These are phyloP conservation scores for Termitomyces sp. DNA, from an alignment of 768 basidiomycete genomes.

Conservation along the genomic window DNA sequence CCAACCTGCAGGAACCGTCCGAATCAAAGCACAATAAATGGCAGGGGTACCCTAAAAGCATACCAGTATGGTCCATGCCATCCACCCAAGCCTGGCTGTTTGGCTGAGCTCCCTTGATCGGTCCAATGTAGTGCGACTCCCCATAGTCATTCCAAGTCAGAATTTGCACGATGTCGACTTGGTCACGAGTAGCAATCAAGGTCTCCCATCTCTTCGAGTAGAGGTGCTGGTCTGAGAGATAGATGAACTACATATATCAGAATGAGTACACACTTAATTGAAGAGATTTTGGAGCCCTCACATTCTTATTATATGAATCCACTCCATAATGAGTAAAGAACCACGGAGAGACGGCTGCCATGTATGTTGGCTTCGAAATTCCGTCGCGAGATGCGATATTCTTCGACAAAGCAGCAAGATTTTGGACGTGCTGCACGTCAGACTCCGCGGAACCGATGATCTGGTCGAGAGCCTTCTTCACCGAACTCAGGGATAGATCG, in stretches of 20 bases:
- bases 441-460: conserved; percentile 36
- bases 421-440: conserved; percentile 50
- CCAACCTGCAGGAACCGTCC: conserved; percentile 39
- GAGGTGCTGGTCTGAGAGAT: conserved; percentile 61
- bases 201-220: conserved; percentile 65
- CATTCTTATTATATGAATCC: conserved; percentile 69
- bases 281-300: conserved; percentile 20
- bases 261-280: not conserved
- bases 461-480: conserved; percentile 8
- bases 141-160: conserved; percentile 73
- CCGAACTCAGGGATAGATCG: not conserved
- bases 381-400: conserved; percentile 20
- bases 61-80: conserved; percentile 53
- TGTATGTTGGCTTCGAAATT: conserved; percentile 28
- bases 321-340: conserved; percentile 76
- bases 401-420: conserved; percentile 25
- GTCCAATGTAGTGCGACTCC: conserved; percentile 77
- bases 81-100: conserved; percentile 69
- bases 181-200: conserved; percentile 48
- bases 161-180: conserved; percentile 56
- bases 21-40: conserved; percentile 4
- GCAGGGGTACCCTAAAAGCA: not conserved
- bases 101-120: conserved; percentile 68
- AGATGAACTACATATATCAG: conserved; percentile 45
- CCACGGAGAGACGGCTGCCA: conserved; percentile 62